Base-by-base conservation (phyloP, 1,139 yeast species). In the Neolecta irregularis region DNA sequence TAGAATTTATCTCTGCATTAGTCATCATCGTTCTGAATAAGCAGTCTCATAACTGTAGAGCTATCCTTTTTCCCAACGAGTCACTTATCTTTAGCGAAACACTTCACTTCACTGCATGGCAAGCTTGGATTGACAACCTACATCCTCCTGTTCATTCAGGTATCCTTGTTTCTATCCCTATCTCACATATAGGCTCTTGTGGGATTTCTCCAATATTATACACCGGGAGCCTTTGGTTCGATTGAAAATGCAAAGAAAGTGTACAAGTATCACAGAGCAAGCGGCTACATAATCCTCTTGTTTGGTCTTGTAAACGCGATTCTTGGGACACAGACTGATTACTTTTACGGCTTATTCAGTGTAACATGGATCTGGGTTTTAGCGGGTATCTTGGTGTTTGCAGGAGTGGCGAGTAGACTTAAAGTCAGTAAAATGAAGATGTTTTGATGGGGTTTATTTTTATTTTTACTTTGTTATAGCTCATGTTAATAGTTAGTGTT, bases 211-310 rank as follows among this genome's bases (percentile, higher is more conserved):
- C 45, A 45, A 25, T 53, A 44, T 36, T 53, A 51, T 48, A 30
- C 45, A 30, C 55, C 57, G 2, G 36, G 24, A 5, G 36, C 50
- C 18, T 48, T 50, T 37, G 56, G 57, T 11, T 47, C 53, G 2
- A 46, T 46, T 8, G 34, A 31, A 24, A 42, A 40, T 15, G 57
- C 52, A 11, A 49, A 49, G 41, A 30, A 39, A n/a, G 33, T 48
- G 34, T 53, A 53, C 48, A 52, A 51, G 42, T 52, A 43, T 37
- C 57, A 53, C 38, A 41, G 57, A 20, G 39, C 46, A n/a, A 42
- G 42, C 2, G 57, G 57, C 6, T 53, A 53, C 36, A 15, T 41
- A n/a, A 43, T 43, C 9, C 28, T 53, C 24, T 35, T 30, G 5
- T 36, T 49, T 30, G 33, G 46, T 9, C 34, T 44, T 6, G 21